A percentile compares a stretch with the other conserved stretches of the same genome.
Evolutionary conservation across 257 asterid species (phyloP).

Genomic region (Jasminum sambac): DNA sequence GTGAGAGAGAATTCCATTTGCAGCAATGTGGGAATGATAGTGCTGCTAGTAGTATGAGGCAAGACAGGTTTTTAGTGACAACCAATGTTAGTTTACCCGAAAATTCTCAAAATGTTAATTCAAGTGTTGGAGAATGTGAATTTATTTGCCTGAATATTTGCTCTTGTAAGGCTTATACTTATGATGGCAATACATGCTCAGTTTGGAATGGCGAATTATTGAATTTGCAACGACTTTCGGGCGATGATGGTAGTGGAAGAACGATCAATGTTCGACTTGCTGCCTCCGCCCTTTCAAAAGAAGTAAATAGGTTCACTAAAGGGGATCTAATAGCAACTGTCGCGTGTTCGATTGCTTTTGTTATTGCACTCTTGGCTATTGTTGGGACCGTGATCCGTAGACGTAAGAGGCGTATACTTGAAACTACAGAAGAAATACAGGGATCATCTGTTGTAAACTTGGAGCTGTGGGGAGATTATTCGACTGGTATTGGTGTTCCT

Average conservation of each 20-base stretch:
- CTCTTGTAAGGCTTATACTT: slow-evolving; percentile 44
- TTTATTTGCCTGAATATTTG: slow-evolving; percentile 41
- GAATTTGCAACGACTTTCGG: slow-evolving; percentile 20
- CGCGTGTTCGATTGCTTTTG: too few species aligned
- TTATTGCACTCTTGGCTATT: too few species aligned
- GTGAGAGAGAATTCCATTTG: slow-evolving; percentile 28
- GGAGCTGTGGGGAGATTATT: neutral
- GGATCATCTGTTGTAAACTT: too few species aligned
- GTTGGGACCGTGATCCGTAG: too few species aligned
- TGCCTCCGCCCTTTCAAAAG: slow-evolving; percentile 31
- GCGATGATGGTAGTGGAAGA: slow-evolving; percentile 10
- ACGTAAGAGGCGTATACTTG: too few species aligned
- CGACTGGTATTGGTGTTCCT: slow-evolving; percentile 9
- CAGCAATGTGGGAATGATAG: slow-evolving; percentile 28
- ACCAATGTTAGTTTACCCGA: slow-evolving; percentile 24
- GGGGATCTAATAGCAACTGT: too few species aligned
- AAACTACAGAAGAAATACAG: too few species aligned
- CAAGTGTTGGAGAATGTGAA: slow-evolving; percentile 34
- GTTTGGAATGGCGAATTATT: slow-evolving; percentile 22
- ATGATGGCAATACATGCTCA: slow-evolving; percentile 24
- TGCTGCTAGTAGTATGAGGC: slow-evolving; percentile 10
- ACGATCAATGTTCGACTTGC: slow-evolving; percentile 20
- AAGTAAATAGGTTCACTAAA: too few species aligned
- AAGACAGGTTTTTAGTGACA: slow-evolving; percentile 27
- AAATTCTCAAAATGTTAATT: slow-evolving; percentile 4